Conservation (phyloP, 139 green algal species). For the Chlamydomonas incerta region DNA sequence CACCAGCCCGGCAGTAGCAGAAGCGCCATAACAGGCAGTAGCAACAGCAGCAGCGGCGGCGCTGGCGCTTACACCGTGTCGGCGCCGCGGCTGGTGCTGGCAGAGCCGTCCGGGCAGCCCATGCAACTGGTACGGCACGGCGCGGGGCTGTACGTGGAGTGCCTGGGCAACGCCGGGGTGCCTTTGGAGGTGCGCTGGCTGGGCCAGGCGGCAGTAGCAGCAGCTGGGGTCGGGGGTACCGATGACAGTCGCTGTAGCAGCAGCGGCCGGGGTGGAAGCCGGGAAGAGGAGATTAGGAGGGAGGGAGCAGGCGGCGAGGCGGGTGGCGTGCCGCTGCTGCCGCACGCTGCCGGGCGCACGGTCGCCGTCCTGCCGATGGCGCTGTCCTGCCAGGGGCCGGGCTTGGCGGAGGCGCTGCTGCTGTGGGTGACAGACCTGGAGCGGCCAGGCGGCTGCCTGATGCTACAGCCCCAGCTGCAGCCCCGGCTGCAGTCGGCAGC, state of each 20-base stretch:
- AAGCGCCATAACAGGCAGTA: too few relatives aligned
- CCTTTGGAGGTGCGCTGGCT: slow-evolving; percentile 26
- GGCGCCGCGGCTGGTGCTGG: not conserved
- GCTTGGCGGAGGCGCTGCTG: not conserved
- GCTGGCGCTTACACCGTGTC: not conserved
- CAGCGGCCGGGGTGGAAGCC: too few relatives aligned
- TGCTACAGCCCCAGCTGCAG: not conserved
- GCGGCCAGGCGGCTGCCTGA: not conserved
- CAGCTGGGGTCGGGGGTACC: too few relatives aligned
- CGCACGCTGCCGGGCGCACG: not conserved
- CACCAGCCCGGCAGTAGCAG: not conserved
- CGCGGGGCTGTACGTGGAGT: not conserved
- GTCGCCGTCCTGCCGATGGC: not conserved
- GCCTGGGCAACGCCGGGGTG: slow-evolving; percentile 13
- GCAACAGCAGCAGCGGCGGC: not conserved
- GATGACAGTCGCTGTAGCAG: too few relatives aligned
- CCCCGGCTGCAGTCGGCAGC: too few relatives aligned
- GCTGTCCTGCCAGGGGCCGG: not conserved
- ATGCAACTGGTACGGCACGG: not conserved
- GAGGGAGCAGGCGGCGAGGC: too few relatives aligned
- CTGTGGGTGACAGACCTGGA: slow-evolving; percentile 19
- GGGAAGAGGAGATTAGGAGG: too few relatives aligned
- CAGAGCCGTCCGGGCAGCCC: slow-evolving; percentile 6
- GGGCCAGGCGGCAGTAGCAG: not conserved
- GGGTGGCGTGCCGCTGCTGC: slow-evolving; percentile 1